A percentile compares a stretch with the other conserved stretches of the same genome.
Conservation (phyloP, 148 eudicot genomes). For the Vaccinium myrtillus region DNA sequence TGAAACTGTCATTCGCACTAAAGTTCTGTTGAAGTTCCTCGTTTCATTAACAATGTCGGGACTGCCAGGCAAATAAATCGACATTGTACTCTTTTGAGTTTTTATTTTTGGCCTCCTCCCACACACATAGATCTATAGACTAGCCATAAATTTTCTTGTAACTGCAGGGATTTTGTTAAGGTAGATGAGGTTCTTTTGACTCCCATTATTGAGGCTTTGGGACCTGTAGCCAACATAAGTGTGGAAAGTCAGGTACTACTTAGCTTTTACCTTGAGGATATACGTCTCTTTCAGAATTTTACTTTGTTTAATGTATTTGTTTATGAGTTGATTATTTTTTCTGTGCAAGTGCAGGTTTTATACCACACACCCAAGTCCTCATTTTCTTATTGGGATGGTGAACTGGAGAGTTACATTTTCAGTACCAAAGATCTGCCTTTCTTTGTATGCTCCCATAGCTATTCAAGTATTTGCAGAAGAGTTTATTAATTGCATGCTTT, state of each 20-base stretch:
- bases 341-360: constrained; percentile 61
- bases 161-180: constrained; percentile 78
- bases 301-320: background rate
- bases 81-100: background rate
- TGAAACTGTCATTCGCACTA: background rate
- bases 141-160: constrained; percentile 13
- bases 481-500: background rate
- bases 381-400: constrained; percentile 72
- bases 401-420: constrained; percentile 57
- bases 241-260: constrained; percentile 84
- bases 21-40: background rate
- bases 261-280: constrained; percentile 6
- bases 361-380: constrained; percentile 96
- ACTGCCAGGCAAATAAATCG: background rate
- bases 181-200: constrained; percentile 62
- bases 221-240: constrained; percentile 74
- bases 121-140: background rate
- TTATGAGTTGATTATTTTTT: constrained; percentile 18
- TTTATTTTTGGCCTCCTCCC: background rate
- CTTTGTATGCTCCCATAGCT: constrained; percentile 60
- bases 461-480: background rate
- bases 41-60: background rate
- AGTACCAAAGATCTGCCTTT: constrained; percentile 87
- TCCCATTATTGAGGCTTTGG: constrained; percentile 72
- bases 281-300: background rate